Percentiles rank a stretch among this genome's conserved stretches.
These are phyloP conservation scores for Epichloe festucae DNA, from an alignment of 2,329 filamentous ascomycete genomes.

Conservation along the genomic window DNA sequence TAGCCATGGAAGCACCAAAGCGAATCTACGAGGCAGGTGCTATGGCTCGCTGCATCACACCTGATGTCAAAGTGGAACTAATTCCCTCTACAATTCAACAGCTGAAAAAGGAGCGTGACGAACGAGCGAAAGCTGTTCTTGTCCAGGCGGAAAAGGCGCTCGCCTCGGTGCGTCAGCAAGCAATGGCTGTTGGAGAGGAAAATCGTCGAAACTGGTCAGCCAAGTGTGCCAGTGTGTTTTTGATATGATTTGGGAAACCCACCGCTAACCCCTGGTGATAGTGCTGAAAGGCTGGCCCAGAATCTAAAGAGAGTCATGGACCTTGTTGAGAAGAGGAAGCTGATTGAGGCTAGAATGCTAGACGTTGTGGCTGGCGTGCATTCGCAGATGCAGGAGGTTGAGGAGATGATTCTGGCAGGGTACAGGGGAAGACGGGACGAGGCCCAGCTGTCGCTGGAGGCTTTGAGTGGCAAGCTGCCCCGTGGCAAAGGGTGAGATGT, in stretches of 20 bases:
- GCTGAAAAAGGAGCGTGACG: slow-evolving; percentile 19
- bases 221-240: not conserved
- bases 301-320: slow-evolving; percentile 11
- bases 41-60: not conserved
- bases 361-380: slow-evolving; percentile 12
- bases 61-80: not conserved
- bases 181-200: slow-evolving; percentile 12
- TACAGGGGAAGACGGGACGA: slow-evolving; percentile 17
- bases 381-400: slow-evolving; percentile 11
- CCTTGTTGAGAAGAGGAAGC: slow-evolving; percentile 12
- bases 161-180: slow-evolving; percentile 12
- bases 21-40: slow-evolving; percentile 14
- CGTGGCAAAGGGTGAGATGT: not conserved
- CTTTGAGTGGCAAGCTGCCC: not conserved
- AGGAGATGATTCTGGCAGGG: slow-evolving; percentile 18
- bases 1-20: slow-evolving; percentile 15
- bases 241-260: not conserved
- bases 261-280: slow-evolving; percentile 2
- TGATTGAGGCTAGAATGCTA: slow-evolving; percentile 17
- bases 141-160: slow-evolving; percentile 13
- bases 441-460: slow-evolving; percentile 6
- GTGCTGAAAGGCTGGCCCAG: slow-evolving; percentile 8
- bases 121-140: slow-evolving; percentile 13
- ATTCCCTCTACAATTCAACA: slow-evolving; percentile 4
- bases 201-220: slow-evolving; percentile 12